Base-by-base conservation (phyloP, 345 rosid genomes). In the Heritiera littoralis region DNA sequence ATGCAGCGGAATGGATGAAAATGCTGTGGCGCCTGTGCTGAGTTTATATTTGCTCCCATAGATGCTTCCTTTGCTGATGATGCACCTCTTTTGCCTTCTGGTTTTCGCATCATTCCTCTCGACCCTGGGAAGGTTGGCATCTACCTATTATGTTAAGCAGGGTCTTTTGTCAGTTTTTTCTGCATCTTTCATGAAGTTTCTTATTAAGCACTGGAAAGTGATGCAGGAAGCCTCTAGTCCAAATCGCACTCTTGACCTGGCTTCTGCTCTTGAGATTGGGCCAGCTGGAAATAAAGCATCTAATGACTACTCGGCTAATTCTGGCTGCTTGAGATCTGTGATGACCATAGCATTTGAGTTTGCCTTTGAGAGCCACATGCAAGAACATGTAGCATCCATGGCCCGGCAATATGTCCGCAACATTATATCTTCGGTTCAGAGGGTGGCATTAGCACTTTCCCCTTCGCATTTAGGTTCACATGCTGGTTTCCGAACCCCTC, bases 281-380 rank as follows among this genome's bases (percentile, higher is more conserved):
- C 86, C 96, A 0, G 90, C 95, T 56, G 99, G 96, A 84, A 90
- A 90, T 79, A 90, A 84, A 87, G 78, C 89, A 18, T 86, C 93
- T 8, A 86, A 72, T 6, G 94, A 94, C 72, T 84, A 85, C 64
- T 85, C 91, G 40, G 81, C 89, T 75, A 88, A 77, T 84, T 83
- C 95, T 30, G 83, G 89, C 76, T 89, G 93, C 81, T 84, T 87
- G 72, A 88, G 99, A 84, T 96, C 99, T 45, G 99, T 96, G 79
- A 96, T 96, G 99, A 94, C 98, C 46, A 96, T 96, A 79, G 99
- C 98, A 0, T 94, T 96, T 86, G 95, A 96, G 84, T 96, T 94
- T 79, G 99, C 98, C 64, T 91, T 89, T n/a, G 98, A 93, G 85
- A 94, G 94, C 88, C 98, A 96, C 80, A 91, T 96, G 98, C 99